These are phyloP conservation scores for Microcera coccophila DNA, from an alignment of 2,329 filamentous ascomycete species.

Conservation along the genomic window DNA sequence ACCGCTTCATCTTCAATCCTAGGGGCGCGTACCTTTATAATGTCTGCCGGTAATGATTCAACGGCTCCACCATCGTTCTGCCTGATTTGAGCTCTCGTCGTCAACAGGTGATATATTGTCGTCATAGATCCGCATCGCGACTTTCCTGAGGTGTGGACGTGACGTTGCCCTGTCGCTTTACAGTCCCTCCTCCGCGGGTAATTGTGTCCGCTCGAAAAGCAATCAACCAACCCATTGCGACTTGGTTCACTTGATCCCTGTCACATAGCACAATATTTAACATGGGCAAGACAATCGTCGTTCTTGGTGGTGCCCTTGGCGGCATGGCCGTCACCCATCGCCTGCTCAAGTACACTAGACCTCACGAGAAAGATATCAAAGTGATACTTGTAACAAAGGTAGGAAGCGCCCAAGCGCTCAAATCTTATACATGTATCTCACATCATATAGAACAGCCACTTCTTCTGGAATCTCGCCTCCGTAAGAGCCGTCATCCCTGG, in stretches of 20 bases:
- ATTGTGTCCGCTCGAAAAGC: too few species aligned
- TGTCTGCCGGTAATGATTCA: too few species aligned
- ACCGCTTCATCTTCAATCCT: too few species aligned
- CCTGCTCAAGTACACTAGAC: conserved; percentile 50
- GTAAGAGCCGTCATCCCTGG: conserved; percentile 53
- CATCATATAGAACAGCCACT: conserved; percentile 47
- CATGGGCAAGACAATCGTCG: conserved; percentile 51
- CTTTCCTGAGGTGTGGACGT: too few species aligned
- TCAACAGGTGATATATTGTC: too few species aligned
- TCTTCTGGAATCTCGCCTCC: conserved; percentile 57
- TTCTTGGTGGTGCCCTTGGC: conserved; percentile 52
- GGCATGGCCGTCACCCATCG: conserved; percentile 52
- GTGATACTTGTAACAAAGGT: conserved; percentile 56
- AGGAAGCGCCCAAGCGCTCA: conserved; percentile 10
- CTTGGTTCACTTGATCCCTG: neutral
- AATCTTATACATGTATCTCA: conserved; percentile 7
- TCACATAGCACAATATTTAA: neutral
- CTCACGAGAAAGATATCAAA: conserved; percentile 44
- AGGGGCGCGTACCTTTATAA: too few species aligned
- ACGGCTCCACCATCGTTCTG: too few species aligned
- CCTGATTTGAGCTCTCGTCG: too few species aligned
- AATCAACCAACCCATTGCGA: too few species aligned
- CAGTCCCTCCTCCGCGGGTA: too few species aligned
- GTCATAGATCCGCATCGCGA: too few species aligned
- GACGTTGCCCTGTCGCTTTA: too few species aligned